Evolutionary conservation across 306 rosid species (phyloP).

Genomic region (Dicorynia guianensis): DNA sequence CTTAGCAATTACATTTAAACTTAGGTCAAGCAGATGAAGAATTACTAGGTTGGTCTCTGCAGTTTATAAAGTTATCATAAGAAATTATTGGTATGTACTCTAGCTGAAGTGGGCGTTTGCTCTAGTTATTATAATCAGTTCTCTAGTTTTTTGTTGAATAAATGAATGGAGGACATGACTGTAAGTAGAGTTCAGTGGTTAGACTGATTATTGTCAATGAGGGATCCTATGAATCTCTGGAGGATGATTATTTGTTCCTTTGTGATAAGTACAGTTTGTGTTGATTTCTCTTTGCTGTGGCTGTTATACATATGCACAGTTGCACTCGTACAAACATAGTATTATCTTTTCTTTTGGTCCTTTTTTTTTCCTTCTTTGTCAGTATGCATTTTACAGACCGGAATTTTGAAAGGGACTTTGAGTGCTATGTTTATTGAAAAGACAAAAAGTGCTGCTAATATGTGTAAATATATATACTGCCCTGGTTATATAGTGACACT

Average conservation of each 20-base stretch:
- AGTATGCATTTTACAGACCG: background rate
- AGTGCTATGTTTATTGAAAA: too few relatives aligned
- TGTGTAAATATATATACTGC: background rate
- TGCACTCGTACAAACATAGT: background rate
- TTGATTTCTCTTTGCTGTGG: background rate
- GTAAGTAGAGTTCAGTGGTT: slow-evolving; percentile 15
- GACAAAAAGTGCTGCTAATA: background rate
- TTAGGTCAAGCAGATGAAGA: slow-evolving; percentile 9
- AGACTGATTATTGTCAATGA: slow-evolving; percentile 8
- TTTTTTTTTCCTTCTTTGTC: slow-evolving; percentile 14
- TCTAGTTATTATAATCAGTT: background rate
- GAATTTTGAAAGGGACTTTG: slow-evolving; percentile 17
- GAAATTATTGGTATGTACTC: background rate
- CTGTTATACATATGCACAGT: background rate
- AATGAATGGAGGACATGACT: slow-evolving; percentile 32
- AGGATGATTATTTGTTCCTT: slow-evolving; percentile 1
- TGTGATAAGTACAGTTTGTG: background rate
- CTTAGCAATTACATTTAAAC: slow-evolving; percentile 26
- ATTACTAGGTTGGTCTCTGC: slow-evolving; percentile 10
- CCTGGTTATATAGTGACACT: background rate
- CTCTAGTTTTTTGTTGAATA: slow-evolving; percentile 9
- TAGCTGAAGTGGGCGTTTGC: slow-evolving; percentile 13
- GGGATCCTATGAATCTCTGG: background rate
- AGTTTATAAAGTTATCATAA: background rate
- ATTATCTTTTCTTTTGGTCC: slow-evolving; percentile 8